Base-by-base conservation (phyloP, 495 filamentous ascomycete genomes). In the Parachaetomium inaequale region DNA sequence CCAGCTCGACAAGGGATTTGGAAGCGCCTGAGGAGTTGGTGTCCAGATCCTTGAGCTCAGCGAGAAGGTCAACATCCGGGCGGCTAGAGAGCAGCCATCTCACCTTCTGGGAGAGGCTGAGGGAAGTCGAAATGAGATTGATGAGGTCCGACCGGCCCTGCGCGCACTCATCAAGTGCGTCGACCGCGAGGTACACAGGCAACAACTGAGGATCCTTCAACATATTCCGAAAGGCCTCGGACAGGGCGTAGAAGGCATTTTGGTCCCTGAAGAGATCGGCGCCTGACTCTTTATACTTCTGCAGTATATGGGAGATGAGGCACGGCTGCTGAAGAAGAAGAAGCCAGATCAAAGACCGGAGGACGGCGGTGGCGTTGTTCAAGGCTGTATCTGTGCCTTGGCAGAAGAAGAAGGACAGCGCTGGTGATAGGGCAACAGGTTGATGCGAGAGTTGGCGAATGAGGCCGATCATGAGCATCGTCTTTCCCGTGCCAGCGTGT, bases 391-490 rank as follows among this genome's bases (percentile, higher is more conserved):
- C 64, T 28, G 72, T 73, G 38, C 67, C 72, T 63, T 80, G 71
- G 52, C 75, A 81, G 63, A 81, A 81, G 10, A 26, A 42, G 32
- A 52, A 31, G 26, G 31, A 54, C 4, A 38, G n/a, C 4, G 12
- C 14, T 19, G 51, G 61, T 45, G 52, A 34, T 10, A 62, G 61
- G 0, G 46, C 50, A 19, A 50, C 62, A 19, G 60, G 19, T n/a
- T 62, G 62, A 21, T 38, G 4, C 4, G 58, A 62, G 19, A 78
- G 61, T 21, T 76, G 56, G 38, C 76, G 61, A 46, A 79, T 75
- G 49, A 79, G 70, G 29, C 74, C 75, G 21, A 68, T 74, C 36
- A 81, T 45, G 1, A 81, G 72, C 79, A 82, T 82, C n/a, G 78
- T 80, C 67, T 81, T 81, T 11, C 79, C 78, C 54, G 72, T 81